Base-by-base conservation (phyloP, 768 basidiomycete species). In the Boletus rex-veris region DNA sequence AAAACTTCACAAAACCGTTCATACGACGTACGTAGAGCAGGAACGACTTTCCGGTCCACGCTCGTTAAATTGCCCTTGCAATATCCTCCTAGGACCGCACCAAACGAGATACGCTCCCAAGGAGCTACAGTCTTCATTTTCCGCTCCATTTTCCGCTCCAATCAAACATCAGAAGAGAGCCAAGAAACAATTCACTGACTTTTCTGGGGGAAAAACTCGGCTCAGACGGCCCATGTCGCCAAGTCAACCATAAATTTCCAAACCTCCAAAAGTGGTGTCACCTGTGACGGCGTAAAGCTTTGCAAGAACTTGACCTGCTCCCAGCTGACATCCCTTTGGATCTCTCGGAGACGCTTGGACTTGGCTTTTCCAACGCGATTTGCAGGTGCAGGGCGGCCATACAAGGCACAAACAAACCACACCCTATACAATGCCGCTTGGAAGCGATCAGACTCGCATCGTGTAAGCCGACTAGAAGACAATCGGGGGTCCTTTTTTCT, bases 401-500 rank as follows among this genome's bases (percentile, higher is more conserved):
- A 63, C 26, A 63, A 14, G 0, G 47, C 35, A 21, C 52, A 65
- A 39, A 52, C 36, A 7, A 64, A 64, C 63, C 63, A 68, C 14
- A 65, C 58, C 9, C 71, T 63, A 48, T 71, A 71, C 45, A 71
- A 12, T 7, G 67, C 73, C 5, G 53, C 40, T 9, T 57, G 58
- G 40, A 73, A 73, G 8, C 60, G 64, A n/a, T 58, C 36, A n/a
- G 73, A 70, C 52, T 78, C 76, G 7, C 19, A 24, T 3, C 40
- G 28, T 11, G 70, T 58, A 8, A 77, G 64, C n/a, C 51, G 58
- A 51, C 71, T 74, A 15, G 51, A 61, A 4, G 31, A 19, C n/a
- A 66, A 73, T 15, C 60, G 55, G 9, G 71, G 71, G 53, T 76
- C 72, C 53, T 76, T 75, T 53, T 72, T 48, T 49, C 77, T 77